Conservation (phyloP, 2,329 filamentous ascomycete species). For the Phyllosticta paracitricarpa region DNA sequence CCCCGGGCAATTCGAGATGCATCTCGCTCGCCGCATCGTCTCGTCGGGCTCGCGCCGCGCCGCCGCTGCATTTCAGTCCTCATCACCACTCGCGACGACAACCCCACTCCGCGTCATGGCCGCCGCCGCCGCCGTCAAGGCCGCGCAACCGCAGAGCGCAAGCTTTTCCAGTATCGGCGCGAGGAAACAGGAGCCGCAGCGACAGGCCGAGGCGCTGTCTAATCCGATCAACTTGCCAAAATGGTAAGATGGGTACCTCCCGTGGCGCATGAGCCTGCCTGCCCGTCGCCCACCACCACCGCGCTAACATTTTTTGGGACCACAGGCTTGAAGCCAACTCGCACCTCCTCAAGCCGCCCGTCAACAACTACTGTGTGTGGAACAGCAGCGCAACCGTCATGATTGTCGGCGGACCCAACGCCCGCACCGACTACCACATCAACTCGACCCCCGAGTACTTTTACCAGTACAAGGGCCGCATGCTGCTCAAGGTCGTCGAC, state of each 20-base stretch:
- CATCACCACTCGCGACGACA: not conserved
- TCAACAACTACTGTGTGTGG: constrained; percentile 98
- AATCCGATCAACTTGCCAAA: constrained; percentile 30
- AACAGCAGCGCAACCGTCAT: constrained; percentile 75
- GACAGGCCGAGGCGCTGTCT: not conserved
- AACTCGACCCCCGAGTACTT: constrained; percentile 96
- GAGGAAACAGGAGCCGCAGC: not conserved
- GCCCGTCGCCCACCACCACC: not conserved
- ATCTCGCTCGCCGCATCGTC: not conserved
- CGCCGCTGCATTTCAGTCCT: not conserved
- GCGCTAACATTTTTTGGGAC: not conserved
- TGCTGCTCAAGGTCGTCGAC: constrained; percentile 80
- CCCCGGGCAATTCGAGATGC: not conserved
- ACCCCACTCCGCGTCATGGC: not conserved
- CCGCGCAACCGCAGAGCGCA: not conserved
- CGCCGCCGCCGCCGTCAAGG: not conserved
- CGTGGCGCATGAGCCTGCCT: not conserved
- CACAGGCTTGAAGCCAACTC: constrained; percentile 80
- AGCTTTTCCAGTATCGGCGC: constrained; percentile 3
- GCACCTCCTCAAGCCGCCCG: constrained; percentile 82
- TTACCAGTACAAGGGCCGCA: constrained; percentile 88
- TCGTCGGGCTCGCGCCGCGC: not conserved
- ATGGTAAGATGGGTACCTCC: constrained; percentile 21
- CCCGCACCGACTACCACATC: constrained; percentile 96
- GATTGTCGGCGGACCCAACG: constrained; percentile 94